These are phyloP conservation scores for Stachybotrys echinatus DNA, from an alignment of 2,329 filamentous ascomycete species.

Conservation along the genomic window DNA sequence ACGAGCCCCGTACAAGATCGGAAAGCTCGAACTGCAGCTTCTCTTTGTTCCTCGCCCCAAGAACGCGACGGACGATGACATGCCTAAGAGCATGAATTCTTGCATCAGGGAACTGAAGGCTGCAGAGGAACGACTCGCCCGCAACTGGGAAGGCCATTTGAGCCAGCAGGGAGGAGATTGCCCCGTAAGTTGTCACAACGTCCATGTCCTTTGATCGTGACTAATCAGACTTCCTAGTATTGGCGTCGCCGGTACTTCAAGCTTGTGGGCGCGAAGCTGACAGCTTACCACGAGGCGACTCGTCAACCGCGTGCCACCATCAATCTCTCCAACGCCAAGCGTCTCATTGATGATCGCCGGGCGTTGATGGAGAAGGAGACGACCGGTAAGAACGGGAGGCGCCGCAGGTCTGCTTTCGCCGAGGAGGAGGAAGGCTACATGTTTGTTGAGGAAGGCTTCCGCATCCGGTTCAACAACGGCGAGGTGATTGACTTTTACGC, in stretches of 20 bases:
- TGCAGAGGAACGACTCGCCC: constrained; percentile 72
- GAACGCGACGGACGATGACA: constrained; percentile 82
- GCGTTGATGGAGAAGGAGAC: constrained; percentile 80
- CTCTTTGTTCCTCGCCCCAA: constrained; percentile 92
- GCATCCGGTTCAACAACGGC: constrained; percentile 95
- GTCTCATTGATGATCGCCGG: constrained; percentile 87
- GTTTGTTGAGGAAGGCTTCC: constrained; percentile 99
- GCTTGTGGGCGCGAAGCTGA: constrained; percentile 82
- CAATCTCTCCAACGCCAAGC: constrained; percentile 87
- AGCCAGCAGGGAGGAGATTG: constrained; percentile 98
- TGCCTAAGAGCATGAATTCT: constrained; percentile 99
- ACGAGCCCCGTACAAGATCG: constrained; percentile 91
- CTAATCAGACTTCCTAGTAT: too few relatives aligned
- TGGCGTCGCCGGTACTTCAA: constrained; percentile 99
- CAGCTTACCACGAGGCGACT: constrained; percentile 92
- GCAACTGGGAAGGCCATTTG: constrained; percentile 80
- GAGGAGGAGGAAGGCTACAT: constrained; percentile 99
- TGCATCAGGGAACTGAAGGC: constrained; percentile 91
- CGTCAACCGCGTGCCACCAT: constrained; percentile 94
- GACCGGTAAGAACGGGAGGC: constrained; percentile 67
- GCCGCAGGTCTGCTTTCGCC: constrained; percentile 90
- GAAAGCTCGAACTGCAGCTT: constrained; percentile 88
- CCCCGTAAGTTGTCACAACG: constrained; percentile 61
- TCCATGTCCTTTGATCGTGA: too few relatives aligned
- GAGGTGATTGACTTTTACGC: constrained; percentile 99